These are phyloP conservation scores for Aspergillus japonicus DNA, from an alignment of 2,329 filamentous ascomycete species.

Conservation along the genomic window DNA sequence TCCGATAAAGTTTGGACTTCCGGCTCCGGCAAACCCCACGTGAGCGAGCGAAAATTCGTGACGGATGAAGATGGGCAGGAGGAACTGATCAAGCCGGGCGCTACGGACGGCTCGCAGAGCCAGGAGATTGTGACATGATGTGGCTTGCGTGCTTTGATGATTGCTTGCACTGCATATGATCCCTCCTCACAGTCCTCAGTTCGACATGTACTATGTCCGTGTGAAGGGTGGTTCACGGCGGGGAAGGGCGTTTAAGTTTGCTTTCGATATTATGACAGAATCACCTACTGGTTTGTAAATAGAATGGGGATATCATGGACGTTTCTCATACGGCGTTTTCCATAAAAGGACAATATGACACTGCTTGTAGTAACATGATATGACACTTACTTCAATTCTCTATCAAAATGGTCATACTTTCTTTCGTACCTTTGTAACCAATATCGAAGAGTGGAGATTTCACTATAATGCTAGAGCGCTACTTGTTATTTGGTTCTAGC, in stretches of 20 bases:
- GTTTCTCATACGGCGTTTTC: not conserved
- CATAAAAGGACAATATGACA: not conserved
- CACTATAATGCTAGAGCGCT: too few species aligned
- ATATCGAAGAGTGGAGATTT: too few species aligned
- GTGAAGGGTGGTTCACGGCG: constrained; percentile 26
- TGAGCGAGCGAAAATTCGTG: constrained; percentile 87
- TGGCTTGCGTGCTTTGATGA: not conserved
- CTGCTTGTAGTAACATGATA: constrained; percentile 1
- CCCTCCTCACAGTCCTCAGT: constrained; percentile 12
- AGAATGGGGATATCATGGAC: constrained; percentile 23
- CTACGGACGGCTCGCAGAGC: constrained; percentile 28
- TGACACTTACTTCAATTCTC: too few species aligned
- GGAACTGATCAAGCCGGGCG: constrained; percentile 69
- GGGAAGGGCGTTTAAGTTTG: constrained; percentile 8
- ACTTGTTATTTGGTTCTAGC: too few species aligned
- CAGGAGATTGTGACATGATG: constrained; percentile 35
- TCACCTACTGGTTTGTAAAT: constrained; percentile 25
- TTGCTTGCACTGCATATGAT: constrained; percentile 4
- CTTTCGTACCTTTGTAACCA: too few species aligned
- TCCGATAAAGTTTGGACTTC: constrained; percentile 90
- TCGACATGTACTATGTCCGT: constrained; percentile 27
- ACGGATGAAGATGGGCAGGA: constrained; percentile 61
- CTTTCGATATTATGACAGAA: constrained; percentile 13
- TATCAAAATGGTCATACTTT: too few species aligned
- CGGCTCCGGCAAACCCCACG: constrained; percentile 60